Evolutionary conservation across 345 rosid genomes (phyloP), one percentile per base, ranked within the genome.

Genomic region (Rhodamnia argentea): DNA sequence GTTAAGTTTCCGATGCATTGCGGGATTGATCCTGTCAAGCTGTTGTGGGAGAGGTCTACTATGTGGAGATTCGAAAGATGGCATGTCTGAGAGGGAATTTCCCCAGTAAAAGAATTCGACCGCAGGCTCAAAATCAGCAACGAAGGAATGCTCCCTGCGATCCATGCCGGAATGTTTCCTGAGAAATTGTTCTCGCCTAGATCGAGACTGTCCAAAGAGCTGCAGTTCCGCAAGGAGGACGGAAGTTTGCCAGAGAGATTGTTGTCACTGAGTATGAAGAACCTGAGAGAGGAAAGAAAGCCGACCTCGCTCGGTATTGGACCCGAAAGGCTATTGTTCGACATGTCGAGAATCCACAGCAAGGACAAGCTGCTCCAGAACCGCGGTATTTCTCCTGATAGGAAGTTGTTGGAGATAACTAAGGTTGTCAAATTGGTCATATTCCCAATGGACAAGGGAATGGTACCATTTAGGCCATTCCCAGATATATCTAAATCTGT

Each of bases 291-390:
- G 78, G 78, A 70, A 70, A 70, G 78, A 37, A 37, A 70, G 26
- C 78, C 1, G 0, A 70, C 47, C 78, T 70, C 78, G 0, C 78
- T 70, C 2, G 93, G 93, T 47, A 91, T 90, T 55, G 84, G 88
- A 2, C 78, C 26, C 7, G 0, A 70, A 32, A 70, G 78, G 78
- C 78, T 8, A 9, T 70, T 70, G 24, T 70, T 70, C 23, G 26
- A 18, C 78, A 70, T 70, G 78, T 70, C 78, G 3, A 70, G 78
- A 70, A 70, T 37, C 18, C 16, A 37, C 0, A 70, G 47, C 24
- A 70, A 9, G 44, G 78, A 22, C 13, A 70, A 70, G 78, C 18
- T 70, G 47, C 47, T 70, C 78, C 78, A 32, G 47, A 70, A 37
- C 26, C 13, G 13, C 0, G 47, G 78, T 70, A 70, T 70, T 18